Conservation (phyloP, 768 basidiomycete genomes). For the Leccinellum albellum region DNA sequence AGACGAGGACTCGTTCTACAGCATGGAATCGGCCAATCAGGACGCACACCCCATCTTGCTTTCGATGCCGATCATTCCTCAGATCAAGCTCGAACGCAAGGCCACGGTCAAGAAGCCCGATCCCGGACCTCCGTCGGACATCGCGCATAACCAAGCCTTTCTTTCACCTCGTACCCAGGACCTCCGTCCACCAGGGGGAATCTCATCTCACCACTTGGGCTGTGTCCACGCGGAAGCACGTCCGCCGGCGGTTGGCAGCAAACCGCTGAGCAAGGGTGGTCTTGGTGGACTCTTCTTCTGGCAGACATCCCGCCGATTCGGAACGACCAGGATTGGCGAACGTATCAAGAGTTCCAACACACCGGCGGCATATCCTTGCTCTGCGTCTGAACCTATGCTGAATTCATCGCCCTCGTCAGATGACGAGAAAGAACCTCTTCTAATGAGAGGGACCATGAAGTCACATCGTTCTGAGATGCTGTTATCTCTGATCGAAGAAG, state of each 20-base stretch:
- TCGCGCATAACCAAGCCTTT: background rate
- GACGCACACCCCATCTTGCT: constrained; percentile 20
- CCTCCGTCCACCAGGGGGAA: constrained; percentile 8
- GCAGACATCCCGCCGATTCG: background rate
- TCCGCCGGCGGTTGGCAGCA: background rate
- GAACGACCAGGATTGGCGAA: background rate
- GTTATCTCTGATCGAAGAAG: constrained; percentile 13
- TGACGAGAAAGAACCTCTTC: constrained; percentile 4
- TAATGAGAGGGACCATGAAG: constrained; percentile 4
- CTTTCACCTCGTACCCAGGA: constrained; percentile 22
- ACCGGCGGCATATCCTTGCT: background rate
- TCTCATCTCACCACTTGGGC: constrained; percentile 19
- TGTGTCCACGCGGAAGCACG: background rate
- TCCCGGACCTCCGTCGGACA: background rate
- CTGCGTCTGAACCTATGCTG: constrained; percentile 12
- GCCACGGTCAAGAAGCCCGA: constrained; percentile 19
- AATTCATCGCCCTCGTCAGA: background rate
- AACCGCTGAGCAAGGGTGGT: background rate
- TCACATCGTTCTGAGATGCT: constrained; percentile 12
- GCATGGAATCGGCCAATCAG: constrained; percentile 24
- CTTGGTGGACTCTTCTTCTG: background rate
- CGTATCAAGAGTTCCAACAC: background rate
- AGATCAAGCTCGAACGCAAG: constrained; percentile 26
- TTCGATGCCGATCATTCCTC: constrained; percentile 28
- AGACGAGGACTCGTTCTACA: constrained; percentile 22